Percentiles rank a stretch among this genome's conserved stretches.
phyloP scores from a whole-genome alignment of 108 stramenopile genomes.

The Aurantiochytrium sp. region DNA sequence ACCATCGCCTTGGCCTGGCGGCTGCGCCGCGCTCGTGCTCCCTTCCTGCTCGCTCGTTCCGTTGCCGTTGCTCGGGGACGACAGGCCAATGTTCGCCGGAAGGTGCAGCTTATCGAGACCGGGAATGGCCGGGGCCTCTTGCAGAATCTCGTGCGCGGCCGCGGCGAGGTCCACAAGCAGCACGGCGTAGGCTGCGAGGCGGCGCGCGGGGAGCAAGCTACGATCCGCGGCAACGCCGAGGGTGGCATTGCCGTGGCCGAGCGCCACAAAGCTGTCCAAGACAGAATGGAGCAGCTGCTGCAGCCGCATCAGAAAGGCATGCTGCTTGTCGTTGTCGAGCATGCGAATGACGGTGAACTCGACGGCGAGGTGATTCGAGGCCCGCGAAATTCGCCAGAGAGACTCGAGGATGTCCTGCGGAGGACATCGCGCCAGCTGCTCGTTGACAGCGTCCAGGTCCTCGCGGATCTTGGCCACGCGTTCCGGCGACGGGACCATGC shows the following conservation, averaged over 20 bases:
- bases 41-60: too few species aligned
- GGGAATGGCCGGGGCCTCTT: not conserved
- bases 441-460: not conserved
- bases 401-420: slow-evolving; percentile 10
- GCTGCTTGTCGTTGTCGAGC: not conserved
- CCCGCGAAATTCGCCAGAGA: not conserved
- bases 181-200: not conserved
- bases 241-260: not conserved
- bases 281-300: not conserved
- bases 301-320: not conserved
- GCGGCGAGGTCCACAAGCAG: not conserved
- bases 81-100: not conserved
- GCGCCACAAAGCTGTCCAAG: slow-evolving; percentile 21
- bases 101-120: not conserved
- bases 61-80: not conserved
- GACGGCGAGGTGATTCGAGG: not conserved
- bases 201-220: not conserved
- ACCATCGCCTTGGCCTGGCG: too few species aligned
- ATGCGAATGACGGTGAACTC: not conserved
- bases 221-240: not conserved
- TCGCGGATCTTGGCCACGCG: not conserved
- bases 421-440: not conserved
- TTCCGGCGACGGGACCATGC: not conserved
- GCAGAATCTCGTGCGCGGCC: not conserved
- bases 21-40: too few species aligned